Conservation (phyloP, 306 rosid genomes). For the Betula pendula region DNA sequence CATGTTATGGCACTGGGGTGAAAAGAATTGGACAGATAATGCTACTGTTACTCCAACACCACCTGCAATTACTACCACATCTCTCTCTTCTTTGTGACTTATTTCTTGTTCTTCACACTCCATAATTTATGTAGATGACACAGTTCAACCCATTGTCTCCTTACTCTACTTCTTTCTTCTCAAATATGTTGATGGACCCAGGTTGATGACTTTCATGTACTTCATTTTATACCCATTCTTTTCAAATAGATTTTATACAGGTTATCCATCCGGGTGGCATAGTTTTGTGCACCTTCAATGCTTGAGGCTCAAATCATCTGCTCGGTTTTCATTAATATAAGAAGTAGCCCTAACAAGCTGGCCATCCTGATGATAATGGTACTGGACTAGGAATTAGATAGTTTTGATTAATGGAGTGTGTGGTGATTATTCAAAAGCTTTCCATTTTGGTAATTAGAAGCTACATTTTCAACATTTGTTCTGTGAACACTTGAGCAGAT, state of each 20-base stretch:
- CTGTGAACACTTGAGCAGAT: not conserved
- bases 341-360: no score
- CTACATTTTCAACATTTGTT: not conserved
- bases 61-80: slow-evolving; percentile 34
- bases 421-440: not conserved
- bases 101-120: slow-evolving; percentile 13
- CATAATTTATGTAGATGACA: not conserved
- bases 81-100: slow-evolving; percentile 38
- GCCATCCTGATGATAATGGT: no score
- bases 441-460: not conserved
- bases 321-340: not conserved
- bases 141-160: not conserved
- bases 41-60: slow-evolving; percentile 41
- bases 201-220: not conserved
- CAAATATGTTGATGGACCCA: not conserved
- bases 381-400: no score
- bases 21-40: slow-evolving; percentile 76
- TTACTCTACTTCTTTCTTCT: not conserved
- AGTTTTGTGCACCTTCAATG: not conserved
- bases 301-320: slow-evolving; percentile 2
- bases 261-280: not conserved
- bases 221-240: not conserved
- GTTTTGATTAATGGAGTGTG: not conserved
- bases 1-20: slow-evolving; percentile 88
- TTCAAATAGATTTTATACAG: not conserved